phyloP scores from a whole-genome alignment of 2,329 filamentous ascomycete species.

The Neonectria coccinea region DNA sequence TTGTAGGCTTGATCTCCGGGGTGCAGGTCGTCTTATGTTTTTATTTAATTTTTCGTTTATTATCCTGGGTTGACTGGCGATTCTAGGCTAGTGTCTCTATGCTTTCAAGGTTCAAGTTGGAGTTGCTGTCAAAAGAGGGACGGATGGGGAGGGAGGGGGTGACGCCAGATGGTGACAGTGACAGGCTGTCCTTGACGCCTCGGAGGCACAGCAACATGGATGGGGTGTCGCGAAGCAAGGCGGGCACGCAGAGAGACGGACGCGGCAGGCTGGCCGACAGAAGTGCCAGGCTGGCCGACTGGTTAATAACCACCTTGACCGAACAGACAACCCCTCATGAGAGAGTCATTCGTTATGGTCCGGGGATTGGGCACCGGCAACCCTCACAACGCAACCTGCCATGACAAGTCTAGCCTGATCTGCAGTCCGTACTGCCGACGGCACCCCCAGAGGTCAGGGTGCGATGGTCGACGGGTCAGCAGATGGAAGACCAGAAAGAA shows the following conservation, averaged over 20 bases:
- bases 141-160: neutral
- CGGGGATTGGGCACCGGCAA: neutral
- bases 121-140: slow-evolving; percentile 11
- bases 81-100: slow-evolving; percentile 7
- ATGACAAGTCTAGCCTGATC: slow-evolving; percentile 5
- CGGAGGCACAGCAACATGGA: neutral
- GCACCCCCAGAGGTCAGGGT: neutral
- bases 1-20: slow-evolving; percentile 19
- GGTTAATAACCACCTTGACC: neutral
- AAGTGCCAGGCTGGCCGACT: neutral
- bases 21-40: slow-evolving; percentile 1
- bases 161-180: slow-evolving; percentile 2
- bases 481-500: neutral
- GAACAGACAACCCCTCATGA: neutral
- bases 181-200: slow-evolving; percentile 6
- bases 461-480: slow-evolving; percentile 1
- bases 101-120: slow-evolving; percentile 10
- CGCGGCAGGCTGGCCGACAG: neutral
- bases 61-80: slow-evolving; percentile 1
- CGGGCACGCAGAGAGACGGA: neutral
- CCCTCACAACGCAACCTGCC: slow-evolving; percentile 1
- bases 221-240: slow-evolving; percentile 4
- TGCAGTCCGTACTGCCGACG: slow-evolving; percentile 9
- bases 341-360: slow-evolving; percentile 4
- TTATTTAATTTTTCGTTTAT: slow-evolving; percentile 1